A percentile compares a stretch with the other conserved stretches of the same genome.
These are phyloP conservation scores for Thozetella sp. DNA, from an alignment of 495 filamentous ascomycete species.

Conservation along the genomic window DNA sequence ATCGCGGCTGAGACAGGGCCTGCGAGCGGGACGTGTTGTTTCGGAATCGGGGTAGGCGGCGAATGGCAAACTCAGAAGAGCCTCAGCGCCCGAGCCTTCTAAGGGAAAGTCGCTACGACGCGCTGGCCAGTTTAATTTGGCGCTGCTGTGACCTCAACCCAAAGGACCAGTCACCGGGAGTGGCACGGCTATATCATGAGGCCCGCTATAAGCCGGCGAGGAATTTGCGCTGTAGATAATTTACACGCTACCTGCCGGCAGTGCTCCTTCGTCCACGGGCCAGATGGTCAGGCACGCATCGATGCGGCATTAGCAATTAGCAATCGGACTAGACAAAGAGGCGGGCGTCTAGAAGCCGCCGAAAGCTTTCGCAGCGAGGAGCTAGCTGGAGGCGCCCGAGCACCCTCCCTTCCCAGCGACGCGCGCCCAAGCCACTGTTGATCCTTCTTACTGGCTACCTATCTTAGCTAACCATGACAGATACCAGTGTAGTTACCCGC, in stretches of 20 bases:
- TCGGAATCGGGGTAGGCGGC: conserved; percentile 15
- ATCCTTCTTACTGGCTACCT: background rate
- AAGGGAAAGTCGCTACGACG: conserved; percentile 8
- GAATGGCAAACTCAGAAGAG: conserved; percentile 13
- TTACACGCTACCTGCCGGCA: too few relatives aligned
- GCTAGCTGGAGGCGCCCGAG: too few relatives aligned
- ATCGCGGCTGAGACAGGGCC: conserved; percentile 17
- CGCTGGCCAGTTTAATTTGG: conserved; percentile 9
- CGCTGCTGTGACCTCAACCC: background rate
- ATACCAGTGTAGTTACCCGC: too few relatives aligned
- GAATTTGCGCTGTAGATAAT: too few relatives aligned
- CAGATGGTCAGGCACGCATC: background rate
- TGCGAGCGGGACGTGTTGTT: conserved; percentile 8
- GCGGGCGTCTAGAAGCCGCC: too few relatives aligned
- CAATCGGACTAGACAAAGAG: too few relatives aligned
- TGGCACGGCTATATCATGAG: conserved; percentile 5
- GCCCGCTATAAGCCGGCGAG: background rate
- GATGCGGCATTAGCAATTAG: too few relatives aligned
- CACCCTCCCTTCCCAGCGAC: too few relatives aligned
- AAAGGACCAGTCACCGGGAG: background rate
- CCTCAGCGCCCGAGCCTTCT: conserved; percentile 9
- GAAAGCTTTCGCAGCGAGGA: too few relatives aligned
- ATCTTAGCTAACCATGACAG: too few relatives aligned
- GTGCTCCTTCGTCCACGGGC: conserved; percentile 17
- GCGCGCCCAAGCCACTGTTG: too few relatives aligned